Percentiles rank a stretch among this genome's conserved stretches.
phyloP scores from a whole-genome alignment of 371 early-diverging fungal genomes.

The Apophysomyces trapeziformis region DNA sequence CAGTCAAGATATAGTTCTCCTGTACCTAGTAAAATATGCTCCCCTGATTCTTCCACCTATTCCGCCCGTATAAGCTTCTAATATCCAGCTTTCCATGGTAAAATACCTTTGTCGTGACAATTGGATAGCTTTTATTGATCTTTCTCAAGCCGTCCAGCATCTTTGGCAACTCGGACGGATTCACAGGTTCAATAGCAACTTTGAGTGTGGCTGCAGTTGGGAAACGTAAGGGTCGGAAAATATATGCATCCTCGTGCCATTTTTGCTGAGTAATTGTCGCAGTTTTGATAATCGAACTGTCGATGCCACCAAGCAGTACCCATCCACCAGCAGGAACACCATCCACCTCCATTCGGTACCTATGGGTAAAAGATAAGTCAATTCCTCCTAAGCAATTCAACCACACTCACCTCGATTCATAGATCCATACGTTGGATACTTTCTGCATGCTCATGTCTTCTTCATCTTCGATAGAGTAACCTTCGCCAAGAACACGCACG shows the following conservation, averaged over 20 bases:
- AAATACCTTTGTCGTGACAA: constrained; percentile 81
- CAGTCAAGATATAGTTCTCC: constrained; percentile 97
- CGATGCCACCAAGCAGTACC: constrained; percentile 94
- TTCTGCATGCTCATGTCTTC: constrained; percentile 92
- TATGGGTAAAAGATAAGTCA: constrained; percentile 6
- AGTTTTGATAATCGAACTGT: constrained; percentile 90
- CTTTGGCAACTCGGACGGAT: constrained; percentile 96
- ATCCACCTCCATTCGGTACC: constrained; percentile 84
- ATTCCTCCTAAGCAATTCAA: neutral
- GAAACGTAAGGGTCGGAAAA: constrained; percentile 86
- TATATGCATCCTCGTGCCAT: constrained; percentile 71
- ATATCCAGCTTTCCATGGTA: neutral
- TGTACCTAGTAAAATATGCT: constrained; percentile 92
- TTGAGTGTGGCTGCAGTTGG: constrained; percentile 87
- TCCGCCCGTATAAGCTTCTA: neutral
- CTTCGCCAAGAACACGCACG: constrained; percentile 92
- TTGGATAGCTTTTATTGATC: constrained; percentile 94
- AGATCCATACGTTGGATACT: constrained; percentile 77
- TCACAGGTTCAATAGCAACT: constrained; percentile 95
- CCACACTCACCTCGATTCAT: constrained; percentile 70
- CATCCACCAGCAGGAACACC: constrained; percentile 85
- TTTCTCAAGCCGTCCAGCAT: constrained; percentile 97
- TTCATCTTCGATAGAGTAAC: constrained; percentile 90
- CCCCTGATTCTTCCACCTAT: constrained; percentile 95
- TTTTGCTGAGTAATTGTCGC: constrained; percentile 83